Conservation (phyloP, 169 alveolate genomes). For the Eimeria acervulina region DNA sequence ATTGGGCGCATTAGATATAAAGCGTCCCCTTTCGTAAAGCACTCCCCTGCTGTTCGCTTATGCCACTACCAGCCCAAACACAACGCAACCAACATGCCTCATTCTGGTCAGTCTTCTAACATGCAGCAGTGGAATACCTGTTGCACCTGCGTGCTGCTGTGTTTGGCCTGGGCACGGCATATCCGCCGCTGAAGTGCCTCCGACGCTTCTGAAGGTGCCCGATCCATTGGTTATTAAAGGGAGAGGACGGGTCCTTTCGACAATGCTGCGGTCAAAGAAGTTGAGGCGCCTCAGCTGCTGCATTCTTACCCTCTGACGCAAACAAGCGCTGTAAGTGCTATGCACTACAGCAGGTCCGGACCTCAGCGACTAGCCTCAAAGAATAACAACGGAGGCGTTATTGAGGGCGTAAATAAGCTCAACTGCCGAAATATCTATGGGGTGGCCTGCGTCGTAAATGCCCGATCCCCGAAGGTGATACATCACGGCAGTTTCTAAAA, state of each 20-base stretch:
- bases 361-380: background rate
- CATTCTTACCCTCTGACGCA: conserved; percentile 17
- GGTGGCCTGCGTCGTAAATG: background rate
- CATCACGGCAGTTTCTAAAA: background rate
- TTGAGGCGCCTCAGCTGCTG: conserved; percentile 81
- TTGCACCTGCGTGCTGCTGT: conserved; percentile 56
- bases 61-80: background rate
- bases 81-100: background rate
- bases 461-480: background rate
- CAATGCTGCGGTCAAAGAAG: conserved; percentile 76
- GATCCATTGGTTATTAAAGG: background rate
- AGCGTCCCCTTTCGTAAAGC: background rate
- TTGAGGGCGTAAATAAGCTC: background rate
- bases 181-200: background rate
- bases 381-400: background rate
- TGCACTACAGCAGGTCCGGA: background rate
- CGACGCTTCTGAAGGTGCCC: background rate
- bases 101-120: background rate
- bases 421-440: background rate
- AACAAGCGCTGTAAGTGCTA: background rate
- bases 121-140: conserved; percentile 6
- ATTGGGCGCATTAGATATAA: background rate
- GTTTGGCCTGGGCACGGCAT: background rate
- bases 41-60: background rate
- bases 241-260: background rate